Evolutionary conservation across 257 asterid species (phyloP).

Genomic region (Solanum bulbocastanum): DNA sequence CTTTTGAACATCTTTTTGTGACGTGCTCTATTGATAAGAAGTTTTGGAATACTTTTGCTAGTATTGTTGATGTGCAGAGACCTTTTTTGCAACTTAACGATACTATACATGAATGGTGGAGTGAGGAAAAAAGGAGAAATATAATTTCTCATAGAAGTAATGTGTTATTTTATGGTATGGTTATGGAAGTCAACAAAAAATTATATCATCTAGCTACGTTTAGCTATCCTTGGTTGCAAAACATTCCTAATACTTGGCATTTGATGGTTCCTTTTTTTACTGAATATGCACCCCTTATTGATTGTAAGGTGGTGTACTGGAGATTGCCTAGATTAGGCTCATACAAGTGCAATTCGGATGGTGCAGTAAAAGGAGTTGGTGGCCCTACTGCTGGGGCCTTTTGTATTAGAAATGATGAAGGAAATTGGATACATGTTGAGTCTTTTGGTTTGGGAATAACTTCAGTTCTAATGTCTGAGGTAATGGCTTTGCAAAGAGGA

Average conservation of each 20-base stretch:
- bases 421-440: not conserved
- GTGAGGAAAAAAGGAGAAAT: not conserved
- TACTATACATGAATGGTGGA: too few species aligned
- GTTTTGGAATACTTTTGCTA: too few species aligned
- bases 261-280: not conserved
- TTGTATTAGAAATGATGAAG: not conserved
- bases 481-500: not conserved
- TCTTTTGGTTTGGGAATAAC: not conserved
- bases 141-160: too few species aligned
- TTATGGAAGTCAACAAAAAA: not conserved
- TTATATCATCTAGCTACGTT: too few species aligned
- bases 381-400: not conserved
- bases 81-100: not conserved
- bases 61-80: not conserved
- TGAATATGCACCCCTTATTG: too few species aligned
- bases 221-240: not conserved
- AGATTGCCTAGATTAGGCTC: not conserved
- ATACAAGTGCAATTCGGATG: not conserved
- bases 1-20: too few species aligned
- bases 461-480: too few species aligned
- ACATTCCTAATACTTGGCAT: not conserved
- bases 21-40: too few species aligned
- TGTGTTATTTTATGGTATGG: not conserved
- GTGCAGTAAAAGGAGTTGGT: not conserved
- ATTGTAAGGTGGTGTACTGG: not conserved